Evolutionary conservation across 768 basidiomycete genomes (phyloP).

Genomic region (Paxillus ammoniavirescens): DNA sequence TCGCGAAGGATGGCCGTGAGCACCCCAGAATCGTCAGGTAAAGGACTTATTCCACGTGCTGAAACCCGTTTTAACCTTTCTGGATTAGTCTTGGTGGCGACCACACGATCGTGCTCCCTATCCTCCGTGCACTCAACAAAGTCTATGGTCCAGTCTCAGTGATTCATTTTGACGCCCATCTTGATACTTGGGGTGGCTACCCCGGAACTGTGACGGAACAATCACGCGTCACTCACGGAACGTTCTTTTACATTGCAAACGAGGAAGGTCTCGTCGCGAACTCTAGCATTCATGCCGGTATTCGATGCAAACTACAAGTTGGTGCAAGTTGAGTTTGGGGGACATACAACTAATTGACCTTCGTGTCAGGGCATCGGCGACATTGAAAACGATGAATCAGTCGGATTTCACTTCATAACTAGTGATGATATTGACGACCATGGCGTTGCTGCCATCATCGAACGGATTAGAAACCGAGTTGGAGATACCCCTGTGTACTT

Average conservation of each 20-base stretch:
- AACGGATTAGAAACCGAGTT: conserved; percentile 67
- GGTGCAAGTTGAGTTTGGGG: conserved; percentile 21
- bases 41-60: background rate
- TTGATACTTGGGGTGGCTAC: conserved; percentile 56
- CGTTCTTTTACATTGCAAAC: conserved; percentile 79
- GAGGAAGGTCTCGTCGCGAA: conserved; percentile 76
- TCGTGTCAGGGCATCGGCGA: conserved; percentile 19
- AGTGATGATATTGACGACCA: conserved; percentile 83
- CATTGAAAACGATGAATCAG: conserved; percentile 62
- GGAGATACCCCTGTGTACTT: conserved; percentile 78
- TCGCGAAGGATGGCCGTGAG: conserved; percentile 56
- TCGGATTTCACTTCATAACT: conserved; percentile 78
- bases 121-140: conserved; percentile 74
- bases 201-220: conserved; percentile 48
- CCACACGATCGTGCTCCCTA: conserved; percentile 85
- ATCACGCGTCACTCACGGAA: conserved; percentile 78
- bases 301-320: conserved; percentile 71
- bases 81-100: conserved; percentile 66
- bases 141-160: conserved; percentile 81
- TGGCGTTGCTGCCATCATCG: conserved; percentile 67
- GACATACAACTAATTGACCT: background rate
- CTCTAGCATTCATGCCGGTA: conserved; percentile 80
- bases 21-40: conserved; percentile 76
- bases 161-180: conserved; percentile 80
- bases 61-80: background rate